Base-by-base conservation (phyloP, 2,329 filamentous ascomycete species). In the Penicillium occitanis region DNA sequence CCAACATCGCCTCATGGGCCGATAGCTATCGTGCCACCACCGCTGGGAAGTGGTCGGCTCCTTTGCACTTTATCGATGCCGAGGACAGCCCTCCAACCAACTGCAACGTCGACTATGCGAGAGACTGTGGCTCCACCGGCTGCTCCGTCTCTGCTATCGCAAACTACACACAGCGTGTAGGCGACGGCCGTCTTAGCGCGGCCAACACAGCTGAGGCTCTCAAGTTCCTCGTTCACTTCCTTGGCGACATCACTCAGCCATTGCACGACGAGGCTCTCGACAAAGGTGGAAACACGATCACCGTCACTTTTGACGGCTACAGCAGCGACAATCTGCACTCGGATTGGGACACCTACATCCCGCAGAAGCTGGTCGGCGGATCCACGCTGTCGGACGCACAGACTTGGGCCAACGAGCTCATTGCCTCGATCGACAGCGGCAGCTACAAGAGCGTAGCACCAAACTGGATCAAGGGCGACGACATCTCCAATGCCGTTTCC, bases 111-210 rank as follows among this genome's bases (percentile, higher is more conserved):
- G 77, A 83, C 72, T 83, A 79, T 61, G 77, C 80, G 22, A 80
- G 85, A 14, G 85, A 87, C 72, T 87, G 85, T 69, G 75, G 77
- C 2, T 75, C 75, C 10, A 73, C 77, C 14, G 84, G 83, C 17
- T 87, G 85, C 73, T 79, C 83, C 44, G 78, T 87, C 1, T 79
- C 76, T 35, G 85, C 85, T 5, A 83, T 87, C 59, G 79, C 82
- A 2, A 87, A 87, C 71, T 83, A 84, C 69, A 60, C 57, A 28
- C 40, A 44, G 35, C 57, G 57, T 19, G 57, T 60, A 44, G 37
- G 37, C 17, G 57, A 60, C 22, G 57, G 37, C 5, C 57, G 57
- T n/a, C 57, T 60, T 11, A 60, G 37, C 35, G 40, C 42, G 7
- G 57, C 57, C 7, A 60, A 46, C 10, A 46, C 25, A 30, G 57